Conservation (phyloP, 805 yeast species). For the Lachancea lanzarotensis region DNA sequence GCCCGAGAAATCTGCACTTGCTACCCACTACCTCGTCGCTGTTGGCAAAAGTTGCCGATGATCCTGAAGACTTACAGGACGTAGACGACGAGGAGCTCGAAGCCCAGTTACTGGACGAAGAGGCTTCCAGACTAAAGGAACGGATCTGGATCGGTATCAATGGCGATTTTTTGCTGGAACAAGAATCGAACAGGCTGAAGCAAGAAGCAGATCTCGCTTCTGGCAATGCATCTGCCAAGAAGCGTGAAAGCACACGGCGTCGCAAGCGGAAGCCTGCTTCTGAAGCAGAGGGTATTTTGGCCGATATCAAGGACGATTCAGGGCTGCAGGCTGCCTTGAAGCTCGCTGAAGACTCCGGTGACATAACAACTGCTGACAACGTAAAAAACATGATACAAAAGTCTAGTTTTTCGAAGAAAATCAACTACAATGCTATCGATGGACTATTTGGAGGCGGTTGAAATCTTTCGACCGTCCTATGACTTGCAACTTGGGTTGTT, state of each 20-base stretch:
- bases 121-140: slow-evolving; percentile 69
- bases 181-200: slow-evolving; percentile 76
- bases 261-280: slow-evolving; percentile 24
- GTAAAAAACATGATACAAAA: slow-evolving; percentile 71
- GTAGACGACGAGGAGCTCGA: slow-evolving; percentile 80
- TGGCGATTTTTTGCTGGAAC: slow-evolving; percentile 77
- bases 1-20: slow-evolving; percentile 49
- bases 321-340: slow-evolving; percentile 39
- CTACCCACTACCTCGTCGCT: slow-evolving; percentile 56
- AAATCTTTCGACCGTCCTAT: background rate
- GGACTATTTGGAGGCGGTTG: slow-evolving; percentile 33
- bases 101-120: slow-evolving; percentile 52
- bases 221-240: slow-evolving; percentile 61
- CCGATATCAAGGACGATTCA: slow-evolving; percentile 27
- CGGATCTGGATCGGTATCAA: slow-evolving; percentile 86
- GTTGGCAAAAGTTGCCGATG: slow-evolving; percentile 48
- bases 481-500: no score
- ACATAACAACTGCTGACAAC: slow-evolving; percentile 63
- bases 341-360: slow-evolving; percentile 30
- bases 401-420: slow-evolving; percentile 77
- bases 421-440: slow-evolving; percentile 79
- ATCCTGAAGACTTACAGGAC: slow-evolving; percentile 59
- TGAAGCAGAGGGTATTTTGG: slow-evolving; percentile 31
- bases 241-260: slow-evolving; percentile 32
- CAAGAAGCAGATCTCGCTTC: slow-evolving; percentile 80